phyloP scores from a whole-genome alignment of 768 basidiomycete genomes.

The Tulasnella sp. region DNA sequence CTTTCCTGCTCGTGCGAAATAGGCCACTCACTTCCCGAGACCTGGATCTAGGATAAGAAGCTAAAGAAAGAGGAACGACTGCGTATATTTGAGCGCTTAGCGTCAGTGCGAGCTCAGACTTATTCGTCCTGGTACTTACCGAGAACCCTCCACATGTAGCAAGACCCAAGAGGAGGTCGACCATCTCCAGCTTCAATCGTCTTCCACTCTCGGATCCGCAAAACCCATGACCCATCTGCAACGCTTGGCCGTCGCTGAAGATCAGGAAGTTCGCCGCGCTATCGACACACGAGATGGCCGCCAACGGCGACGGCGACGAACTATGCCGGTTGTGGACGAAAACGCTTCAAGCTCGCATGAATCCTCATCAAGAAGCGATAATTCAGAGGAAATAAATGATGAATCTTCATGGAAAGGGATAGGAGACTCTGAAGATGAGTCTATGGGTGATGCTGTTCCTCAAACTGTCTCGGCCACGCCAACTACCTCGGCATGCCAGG shows the following conservation, averaged over 20 bases:
- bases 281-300: slow-evolving; percentile 25
- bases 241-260: slow-evolving; percentile 45
- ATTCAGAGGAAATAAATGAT: slow-evolving; percentile 24
- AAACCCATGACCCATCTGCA: slow-evolving; percentile 49
- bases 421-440: slow-evolving; percentile 15
- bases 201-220: slow-evolving; percentile 74
- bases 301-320: slow-evolving; percentile 25
- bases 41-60: slow-evolving; percentile 64
- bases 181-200: slow-evolving; percentile 56
- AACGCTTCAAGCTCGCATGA: slow-evolving; percentile 20
- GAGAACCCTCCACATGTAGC: slow-evolving; percentile 30
- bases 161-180: slow-evolving; percentile 62
- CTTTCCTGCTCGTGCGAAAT: not conserved
- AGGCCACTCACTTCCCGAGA: not conserved
- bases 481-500: slow-evolving; percentile 12
- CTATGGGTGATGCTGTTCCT: slow-evolving; percentile 21
- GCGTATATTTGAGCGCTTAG: slow-evolving; percentile 65
- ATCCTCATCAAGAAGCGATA: slow-evolving; percentile 13
- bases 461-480: slow-evolving; percentile 12
- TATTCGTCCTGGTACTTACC: no score
- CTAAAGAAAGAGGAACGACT: slow-evolving; percentile 80
- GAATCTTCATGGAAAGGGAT: slow-evolving; percentile 17
- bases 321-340: slow-evolving; percentile 23
- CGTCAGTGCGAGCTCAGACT: slow-evolving; percentile 38
- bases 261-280: slow-evolving; percentile 37